Percentiles rank a stretch among this genome's conserved stretches.
Evolutionary conservation across 805 yeast genomes (phyloP).

Genomic region (Zygosaccharomyces bisporus): DNA sequence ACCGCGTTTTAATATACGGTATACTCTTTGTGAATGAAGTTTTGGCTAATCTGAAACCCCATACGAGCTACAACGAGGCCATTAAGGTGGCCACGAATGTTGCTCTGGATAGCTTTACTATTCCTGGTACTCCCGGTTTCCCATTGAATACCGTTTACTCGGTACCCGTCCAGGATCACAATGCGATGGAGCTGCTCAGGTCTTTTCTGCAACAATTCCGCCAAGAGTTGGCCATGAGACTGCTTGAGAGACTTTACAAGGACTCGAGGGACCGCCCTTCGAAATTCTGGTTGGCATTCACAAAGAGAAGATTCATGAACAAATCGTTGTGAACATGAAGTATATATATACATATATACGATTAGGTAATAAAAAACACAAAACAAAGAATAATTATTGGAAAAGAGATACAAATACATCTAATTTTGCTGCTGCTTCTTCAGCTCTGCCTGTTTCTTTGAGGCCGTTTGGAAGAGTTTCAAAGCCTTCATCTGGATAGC

Average conservation of each 20-base stretch:
- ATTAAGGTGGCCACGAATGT: constrained; percentile 70
- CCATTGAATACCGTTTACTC: constrained; percentile 76
- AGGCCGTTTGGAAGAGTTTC: constrained; percentile 53
- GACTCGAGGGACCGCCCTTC: constrained; percentile 63
- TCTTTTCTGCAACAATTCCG: constrained; percentile 87
- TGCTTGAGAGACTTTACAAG: constrained; percentile 67
- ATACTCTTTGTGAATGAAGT: constrained; percentile 86
- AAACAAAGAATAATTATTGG: not conserved
- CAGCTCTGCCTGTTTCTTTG: constrained; percentile 16
- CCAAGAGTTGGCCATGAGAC: constrained; percentile 83
- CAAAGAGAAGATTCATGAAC: constrained; percentile 94
- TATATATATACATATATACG: constrained; percentile 11
- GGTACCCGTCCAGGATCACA: constrained; percentile 66
- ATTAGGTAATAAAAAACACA: not conserved
- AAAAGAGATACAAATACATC: not conserved
- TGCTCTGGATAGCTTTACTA: constrained; percentile 79
- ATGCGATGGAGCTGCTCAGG: constrained; percentile 75
- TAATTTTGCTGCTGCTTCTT: constrained; percentile 8
- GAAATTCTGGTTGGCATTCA: constrained; percentile 93
- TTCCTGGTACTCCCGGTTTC: constrained; percentile 95
- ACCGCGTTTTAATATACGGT: constrained; percentile 89
- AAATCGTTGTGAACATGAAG: constrained; percentile 39
- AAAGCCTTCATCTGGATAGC: constrained; percentile 66
- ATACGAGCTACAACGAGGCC: constrained; percentile 55
- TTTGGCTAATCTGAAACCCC: constrained; percentile 54